Base-by-base conservation (phyloP, 1,139 yeast genomes). In the Protomyces arabidopsidicola region DNA sequence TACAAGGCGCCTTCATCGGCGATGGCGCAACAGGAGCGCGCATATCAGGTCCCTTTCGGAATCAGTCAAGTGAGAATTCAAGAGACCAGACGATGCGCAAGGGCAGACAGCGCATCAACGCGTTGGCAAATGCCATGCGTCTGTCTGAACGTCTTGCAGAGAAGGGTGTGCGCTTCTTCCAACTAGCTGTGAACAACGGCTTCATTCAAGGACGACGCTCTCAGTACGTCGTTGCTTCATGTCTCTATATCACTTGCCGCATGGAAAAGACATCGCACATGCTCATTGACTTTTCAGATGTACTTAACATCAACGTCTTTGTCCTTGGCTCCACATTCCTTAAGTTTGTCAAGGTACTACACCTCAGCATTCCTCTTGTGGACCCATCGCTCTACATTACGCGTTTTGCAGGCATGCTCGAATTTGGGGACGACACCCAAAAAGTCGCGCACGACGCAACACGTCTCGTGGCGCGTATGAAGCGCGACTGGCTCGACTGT, bases 121-220 rank as follows among this genome's bases (percentile, higher is more conserved):
- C 87, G 60, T 86, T 95, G 22, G 97, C 98, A 0, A 81, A 82
- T 45, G 87, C 90, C 3, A 78, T 93, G 67, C 78, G 79, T 45
- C 89, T 95, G 65, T 90, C 96, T 1, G 97, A 89, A 59, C 87
- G 85, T 72, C 85, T 91, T 10, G 82, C 90, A 2, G 96, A 88
- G 65, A 86, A 93, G 14, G 98, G 97, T 0, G 83, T 84, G 68
- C 88, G 87, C 67, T 89, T 95, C 90, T 95, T 90, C 76, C 84
- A 86, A 69, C 78, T 90, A 65, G 98, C 98, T 0, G 79, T 93
- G 48, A 83, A 90, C 1, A 82, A 86, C 68, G 90, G 90, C 73
- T 93, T 93, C 72, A 98, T 93, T 24, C 96, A 93, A 74, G 99
- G 99, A 14, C 81, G 99, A 71, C 78, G 95, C 68, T 88, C 97